phyloP scores from a whole-genome alignment of 208 protist genomes.

The Trypanosoma melophagium region DNA sequence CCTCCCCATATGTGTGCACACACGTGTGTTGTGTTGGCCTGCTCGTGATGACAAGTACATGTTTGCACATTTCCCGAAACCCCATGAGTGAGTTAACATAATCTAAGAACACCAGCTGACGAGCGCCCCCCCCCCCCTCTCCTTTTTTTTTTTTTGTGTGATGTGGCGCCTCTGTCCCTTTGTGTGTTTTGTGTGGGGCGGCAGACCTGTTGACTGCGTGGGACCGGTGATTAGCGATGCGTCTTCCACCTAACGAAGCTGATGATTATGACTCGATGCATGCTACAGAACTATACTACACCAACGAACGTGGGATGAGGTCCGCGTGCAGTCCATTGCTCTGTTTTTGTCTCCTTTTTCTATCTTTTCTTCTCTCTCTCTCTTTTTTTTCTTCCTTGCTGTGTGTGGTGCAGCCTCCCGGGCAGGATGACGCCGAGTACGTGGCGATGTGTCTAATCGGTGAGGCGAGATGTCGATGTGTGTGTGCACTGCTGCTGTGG shows the following conservation, averaged over 20 bases:
- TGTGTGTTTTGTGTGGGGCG: too few relatives aligned
- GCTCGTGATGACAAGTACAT: constrained; percentile 15
- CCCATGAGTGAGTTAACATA: constrained; percentile 14
- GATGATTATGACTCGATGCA: constrained; percentile 24
- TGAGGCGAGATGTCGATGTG: background rate
- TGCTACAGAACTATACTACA: constrained; percentile 20
- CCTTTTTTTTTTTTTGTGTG: background rate
- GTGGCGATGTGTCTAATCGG: constrained; percentile 8
- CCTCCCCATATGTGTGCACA: background rate
- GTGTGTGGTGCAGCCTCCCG: constrained; percentile 11
- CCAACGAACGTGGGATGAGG: constrained; percentile 12
- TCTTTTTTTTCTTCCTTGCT: background rate
- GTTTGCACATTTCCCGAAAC: constrained; percentile 24
- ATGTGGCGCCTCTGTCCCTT: too few relatives aligned
- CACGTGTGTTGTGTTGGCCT: too few relatives aligned
- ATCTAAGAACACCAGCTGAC: background rate
- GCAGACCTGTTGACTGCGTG: background rate
- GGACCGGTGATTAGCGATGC: constrained; percentile 15
- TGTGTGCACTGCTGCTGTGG: constrained; percentile 10
- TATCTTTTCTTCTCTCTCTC: background rate
- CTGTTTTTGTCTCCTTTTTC: too few relatives aligned
- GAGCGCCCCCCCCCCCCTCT: background rate
- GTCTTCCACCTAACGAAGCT: constrained; percentile 28
- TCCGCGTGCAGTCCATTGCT: background rate
- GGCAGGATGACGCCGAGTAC: constrained; percentile 8